Evolutionary conservation across 2,329 filamentous ascomycete species (phyloP), one percentile per base, ranked within the genome.

Genomic region (Chaetomium olivaceum): DNA sequence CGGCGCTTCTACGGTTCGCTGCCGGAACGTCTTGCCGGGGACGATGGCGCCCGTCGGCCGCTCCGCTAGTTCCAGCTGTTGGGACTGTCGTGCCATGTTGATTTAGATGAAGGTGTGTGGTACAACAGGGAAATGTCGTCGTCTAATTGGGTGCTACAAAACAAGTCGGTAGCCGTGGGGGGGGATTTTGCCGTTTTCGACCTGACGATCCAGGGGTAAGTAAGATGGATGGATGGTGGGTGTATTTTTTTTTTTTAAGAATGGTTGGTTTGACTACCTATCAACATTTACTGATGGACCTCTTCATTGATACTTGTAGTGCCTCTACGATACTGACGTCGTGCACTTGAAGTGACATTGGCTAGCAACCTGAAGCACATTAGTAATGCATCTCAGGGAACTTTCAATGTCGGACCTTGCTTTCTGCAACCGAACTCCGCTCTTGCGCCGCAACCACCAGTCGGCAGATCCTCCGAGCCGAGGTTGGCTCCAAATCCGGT

Each of bases 11-110:
- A 80, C 77, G 56, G 78, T 80, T 72, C 86, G 82, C 43, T 82
- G 72, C 48, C 77, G 78, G 77, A 92, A 91, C 16, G 89, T 91
- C 74, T 86, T 77, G 66, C 87, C 88, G 2, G 87, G 85, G 63
- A 91, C 75, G 75, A 92, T 88, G 66, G 81, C 77, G 61, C 76
- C 80, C 62, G 77, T 81, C 11, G 89, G 89, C 58, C 89, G 82
- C 77, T 91, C 83, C 61, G 85, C 87, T 65, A 92, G 85, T 68
- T 86, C 80, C 67, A 90, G 79, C 50, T 80, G 80, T 43, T 69
- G 68, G 3, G 71, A 70, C 36, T 73, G 69, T 52, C 66, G 64
- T 27, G 69, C 48, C 70, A 71, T 72, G 33, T 52, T 55, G 29
- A 19, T 39, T 23, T 4, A n/a, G 27, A 4, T 54, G 8, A 12